phyloP scores from a whole-genome alignment of 768 basidiomycete genomes.

The Trametes maxima region DNA sequence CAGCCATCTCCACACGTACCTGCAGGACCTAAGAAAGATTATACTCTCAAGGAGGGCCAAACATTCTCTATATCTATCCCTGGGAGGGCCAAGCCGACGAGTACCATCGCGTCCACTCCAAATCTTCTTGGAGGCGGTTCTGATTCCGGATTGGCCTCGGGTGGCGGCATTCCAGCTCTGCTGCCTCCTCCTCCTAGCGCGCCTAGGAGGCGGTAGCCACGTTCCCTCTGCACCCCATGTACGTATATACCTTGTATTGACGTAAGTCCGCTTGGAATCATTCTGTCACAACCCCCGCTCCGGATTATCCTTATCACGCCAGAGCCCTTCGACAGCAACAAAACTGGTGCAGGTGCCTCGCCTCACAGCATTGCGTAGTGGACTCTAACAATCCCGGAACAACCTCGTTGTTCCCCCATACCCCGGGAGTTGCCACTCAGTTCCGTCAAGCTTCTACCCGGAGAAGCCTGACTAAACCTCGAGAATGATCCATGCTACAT shows the following conservation, averaged over 20 bases:
- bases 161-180: slow-evolving; percentile 57
- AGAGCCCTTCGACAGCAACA: background rate
- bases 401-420: slow-evolving; percentile 7
- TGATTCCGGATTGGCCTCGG: slow-evolving; percentile 17
- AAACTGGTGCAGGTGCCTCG: background rate
- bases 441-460: background rate
- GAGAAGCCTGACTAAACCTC: slow-evolving; percentile 9
- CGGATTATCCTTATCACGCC: background rate
- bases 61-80: slow-evolving; percentile 93
- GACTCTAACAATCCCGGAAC: slow-evolving; percentile 11
- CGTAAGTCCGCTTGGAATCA: slow-evolving; percentile 6
- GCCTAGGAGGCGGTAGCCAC: slow-evolving; percentile 44
- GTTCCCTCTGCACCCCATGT: background rate
- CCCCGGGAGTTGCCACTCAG: background rate
- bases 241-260: background rate
- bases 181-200: slow-evolving; percentile 82
- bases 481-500: slow-evolving; percentile 7
- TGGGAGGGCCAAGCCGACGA: slow-evolving; percentile 57
- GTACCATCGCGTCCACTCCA: slow-evolving; percentile 37
- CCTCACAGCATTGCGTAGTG: background rate
- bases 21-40: slow-evolving; percentile 86
- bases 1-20: slow-evolving; percentile 70
- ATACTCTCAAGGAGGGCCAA: slow-evolving; percentile 91
- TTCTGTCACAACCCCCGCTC: background rate
- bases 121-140: slow-evolving; percentile 32